Base-by-base conservation (phyloP, 192 early-diverging fungal genomes). In the Blastocladiella britannica region DNA sequence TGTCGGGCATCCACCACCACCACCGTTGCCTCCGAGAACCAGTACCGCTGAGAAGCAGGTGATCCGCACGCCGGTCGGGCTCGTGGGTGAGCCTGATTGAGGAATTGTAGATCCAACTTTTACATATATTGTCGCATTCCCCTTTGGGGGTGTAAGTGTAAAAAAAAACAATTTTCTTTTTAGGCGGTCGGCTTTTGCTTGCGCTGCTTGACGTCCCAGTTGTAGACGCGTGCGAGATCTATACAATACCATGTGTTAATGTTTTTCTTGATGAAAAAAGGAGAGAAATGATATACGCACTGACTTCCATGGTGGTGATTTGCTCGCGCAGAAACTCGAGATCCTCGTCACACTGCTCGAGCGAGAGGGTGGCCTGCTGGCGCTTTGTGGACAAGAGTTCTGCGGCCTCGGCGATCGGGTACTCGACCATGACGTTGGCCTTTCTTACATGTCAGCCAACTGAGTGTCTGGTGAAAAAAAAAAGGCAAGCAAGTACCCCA, bases 271-370 rank as follows among this genome's bases (percentile, higher is more conserved):
- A n/a, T n/a, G n/a, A n/a, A n/a, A n/a, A n/a, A n/a, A n/a, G n/a
- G n/a, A n/a, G n/a, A n/a, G n/a, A n/a, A n/a, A n/a, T 25, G 22
- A 51, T 28, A 51, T 22, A 64, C 23, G 30, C 8, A 74, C 67
- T 89, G 69, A 89, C 94, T 66, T 97, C 94, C 91, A 97, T 95
- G n/a, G 91, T 95, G 0, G 94, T 97, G 67, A 97, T 89, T 69
- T 97, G 94, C 59, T 93, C 89, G 58, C 87, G 76, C 70, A 97
- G 62, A 61, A 90, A 97, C 63, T 83, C 85, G 20, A 93, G 70
- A 70, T 97, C 93, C 64, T 97, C 91, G 3, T 80, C 70, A 0
- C 86, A 79, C 52, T 90, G 80, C 58, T 72, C 69, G 53, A 91
- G 67, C 31, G 76, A 77, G n/a, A 56, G 76, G 53, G 80, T 71